These are phyloP conservation scores for Aschersonia sp. DNA, from an alignment of 2,329 filamentous ascomycete species.

Conservation along the genomic window DNA sequence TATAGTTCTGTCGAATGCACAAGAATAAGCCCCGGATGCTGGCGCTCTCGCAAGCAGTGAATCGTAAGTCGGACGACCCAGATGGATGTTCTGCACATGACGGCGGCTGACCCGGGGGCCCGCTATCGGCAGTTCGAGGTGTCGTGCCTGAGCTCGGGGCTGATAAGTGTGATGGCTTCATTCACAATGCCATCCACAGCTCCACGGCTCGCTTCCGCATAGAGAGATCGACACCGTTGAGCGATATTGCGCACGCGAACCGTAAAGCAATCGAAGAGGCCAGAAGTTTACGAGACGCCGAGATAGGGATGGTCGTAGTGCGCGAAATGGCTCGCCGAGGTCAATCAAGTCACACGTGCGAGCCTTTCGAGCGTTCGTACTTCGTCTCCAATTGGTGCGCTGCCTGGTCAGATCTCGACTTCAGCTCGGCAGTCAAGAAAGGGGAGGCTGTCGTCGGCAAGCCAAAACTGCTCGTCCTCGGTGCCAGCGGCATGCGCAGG, in stretches of 20 bases:
- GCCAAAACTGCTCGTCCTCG: conserved; percentile 1
- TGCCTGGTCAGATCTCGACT: conserved; percentile 2
- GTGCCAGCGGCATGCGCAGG: neutral
- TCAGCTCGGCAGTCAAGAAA: neutral
- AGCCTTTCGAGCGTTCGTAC: neutral
- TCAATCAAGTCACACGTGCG: conserved; percentile 1
- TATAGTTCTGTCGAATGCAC: conserved; percentile 1
- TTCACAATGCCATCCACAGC: neutral
- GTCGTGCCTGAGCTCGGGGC: neutral
- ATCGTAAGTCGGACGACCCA: neutral
- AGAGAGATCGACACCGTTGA: neutral
- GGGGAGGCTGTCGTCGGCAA: neutral
- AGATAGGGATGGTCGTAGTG: neutral
- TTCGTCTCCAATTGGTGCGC: conserved; percentile 1
- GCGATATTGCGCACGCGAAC: conserved; percentile 1
- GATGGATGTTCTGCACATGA: neutral
- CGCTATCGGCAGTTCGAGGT: neutral
- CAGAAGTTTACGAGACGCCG: neutral
- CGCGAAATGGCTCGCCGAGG: conserved; percentile 1
- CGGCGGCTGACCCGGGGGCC: neutral
- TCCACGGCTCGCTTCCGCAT: neutral
- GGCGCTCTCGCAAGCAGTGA: neutral
- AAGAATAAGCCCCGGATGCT: neutral
- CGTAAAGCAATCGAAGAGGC: conserved; percentile 1
- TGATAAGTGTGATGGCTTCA: neutral